Evolutionary conservation across 1,139 yeast genomes (phyloP), one percentile per base, ranked within the genome.

Genomic region (Debaryomyces robertsiae): DNA sequence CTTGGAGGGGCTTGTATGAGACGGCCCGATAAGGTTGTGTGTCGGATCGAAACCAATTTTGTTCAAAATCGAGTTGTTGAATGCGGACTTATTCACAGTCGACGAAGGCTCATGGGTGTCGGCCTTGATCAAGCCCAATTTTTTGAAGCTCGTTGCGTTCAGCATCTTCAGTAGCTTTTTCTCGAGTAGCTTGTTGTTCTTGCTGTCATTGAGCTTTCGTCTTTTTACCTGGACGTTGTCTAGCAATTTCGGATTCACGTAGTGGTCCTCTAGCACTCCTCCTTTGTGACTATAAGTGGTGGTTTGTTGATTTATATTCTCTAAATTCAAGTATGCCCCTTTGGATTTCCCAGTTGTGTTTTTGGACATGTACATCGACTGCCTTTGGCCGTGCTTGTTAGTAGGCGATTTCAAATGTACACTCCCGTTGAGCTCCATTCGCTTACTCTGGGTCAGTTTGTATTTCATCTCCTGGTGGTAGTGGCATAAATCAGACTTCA

Each of bases 381-480:
- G 58, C n/a, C 55, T 60, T 13, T 49, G 50, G 6, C 52, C 51
- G 16, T 41, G 59, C 49, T 36, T 51, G 52, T 36, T 36, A 6
- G 32, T 38, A 0, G 75, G 76, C 2, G 73, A 64, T 50, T 63
- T 62, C 61, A 67, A 52, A 45, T 79, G 69, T 18, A 75, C 74
- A 38, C 79, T 72, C 2, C 88, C 83, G 50, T 81, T 85, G 41
- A 90, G 69, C 59, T 89, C 96, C 73, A 87, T 79, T 50, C 97
- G 68, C 44, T 78, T 71, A 7, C 81, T 69, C 25, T 79, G 75
- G 0, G 79, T 67, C 25, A 69, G 73, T 39, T 77, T 73, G 42
- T 81, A 69, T 31, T 79, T 73, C 39, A 73, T 54, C 46, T 88
- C 91, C 24, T 77, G 66, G 55, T 91, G 98, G 53, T 68, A 87